Percentiles rank a stretch among this genome's conserved stretches.
These are phyloP conservation scores for Coniferiporia weirii DNA, from an alignment of 1,284 basidiomycete genomes.

Conservation along the genomic window DNA sequence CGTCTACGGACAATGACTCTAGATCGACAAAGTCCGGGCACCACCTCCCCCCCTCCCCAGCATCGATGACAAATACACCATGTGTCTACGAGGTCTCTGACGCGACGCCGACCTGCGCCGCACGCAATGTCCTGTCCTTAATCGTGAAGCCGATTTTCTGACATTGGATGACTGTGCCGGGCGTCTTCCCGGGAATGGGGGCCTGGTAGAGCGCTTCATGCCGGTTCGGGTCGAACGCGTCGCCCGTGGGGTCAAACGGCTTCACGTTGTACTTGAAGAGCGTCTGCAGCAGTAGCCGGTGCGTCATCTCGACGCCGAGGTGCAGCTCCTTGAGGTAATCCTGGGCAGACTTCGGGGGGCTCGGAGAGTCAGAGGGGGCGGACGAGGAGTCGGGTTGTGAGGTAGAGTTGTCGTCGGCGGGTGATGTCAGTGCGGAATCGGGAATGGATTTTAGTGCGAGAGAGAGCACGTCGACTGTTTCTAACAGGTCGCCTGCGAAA, in stretches of 20 bases:
- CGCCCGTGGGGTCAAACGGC: constrained; percentile 87
- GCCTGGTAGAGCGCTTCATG: constrained; percentile 96
- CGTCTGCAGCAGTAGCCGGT: constrained; percentile 84
- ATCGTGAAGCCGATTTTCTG: constrained; percentile 91
- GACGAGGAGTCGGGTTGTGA: constrained; percentile 22
- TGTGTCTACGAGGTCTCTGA: constrained; percentile 54
- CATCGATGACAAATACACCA: neutral
- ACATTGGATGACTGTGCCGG: constrained; percentile 88
- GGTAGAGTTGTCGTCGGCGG: constrained; percentile 26
- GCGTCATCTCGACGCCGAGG: constrained; percentile 88
- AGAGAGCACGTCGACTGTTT: constrained; percentile 87
- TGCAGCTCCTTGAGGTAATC: constrained; percentile 69
- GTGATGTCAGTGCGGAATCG: constrained; percentile 36
- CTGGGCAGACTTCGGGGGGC: constrained; percentile 46
- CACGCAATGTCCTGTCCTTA: constrained; percentile 86
- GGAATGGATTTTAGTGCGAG: constrained; percentile 89
- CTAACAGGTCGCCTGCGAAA: constrained; percentile 87
- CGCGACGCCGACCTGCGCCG: constrained; percentile 96
- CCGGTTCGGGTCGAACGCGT: constrained; percentile 89
- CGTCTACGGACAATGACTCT: neutral
- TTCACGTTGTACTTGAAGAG: constrained; percentile 90
- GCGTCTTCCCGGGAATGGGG: constrained; percentile 83
- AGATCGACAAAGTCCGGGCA: neutral
- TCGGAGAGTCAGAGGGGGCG: constrained; percentile 26
- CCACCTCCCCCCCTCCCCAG: neutral